Base-by-base conservation (phyloP, 805 yeast species). In the Saccharomycopsis babjevae region DNA sequence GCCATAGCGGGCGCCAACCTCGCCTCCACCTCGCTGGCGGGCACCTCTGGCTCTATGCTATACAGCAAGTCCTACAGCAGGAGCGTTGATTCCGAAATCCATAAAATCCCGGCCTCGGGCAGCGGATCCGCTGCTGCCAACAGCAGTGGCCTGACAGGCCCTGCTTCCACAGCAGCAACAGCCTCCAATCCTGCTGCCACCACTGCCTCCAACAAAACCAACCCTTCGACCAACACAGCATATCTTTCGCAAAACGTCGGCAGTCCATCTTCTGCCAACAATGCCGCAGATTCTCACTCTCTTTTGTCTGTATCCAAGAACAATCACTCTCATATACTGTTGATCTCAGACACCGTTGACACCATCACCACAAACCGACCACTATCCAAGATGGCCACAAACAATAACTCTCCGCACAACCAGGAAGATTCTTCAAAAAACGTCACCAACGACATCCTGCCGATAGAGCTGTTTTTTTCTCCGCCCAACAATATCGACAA, bases 11-110 rank as follows among this genome's bases (percentile, higher is more conserved):
- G 38, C 38, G 34, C 39, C 11, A n/a, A 22, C 20, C 57, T 55
- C n/a, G 46, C 57, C 16, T 32, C 50, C 25, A 16, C 58, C 22
- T 13, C n/a, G 5, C 46, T 39, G 39, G 25, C 57, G 39, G 54
- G 57, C 22, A 58, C n/a, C 34, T 28, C 25, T 13, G n/a, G 64
- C 10, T 18, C 60, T 16, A 20, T 62, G 28, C 50, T 59, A 20
- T 62, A 60, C 15, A 22, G 46, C 36, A 58, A 58, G 38, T 38
- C 32, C 3, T 20, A 30, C 15, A 58, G 43, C 28, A 30, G 57
- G 54, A 58, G 56, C 39, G 54, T 28, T 6, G 59, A 59, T 13
- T 36, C 59, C 13, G 59, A 59, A 10, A 56, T 50, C 40, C 40
- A 52, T 18, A 59, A 36, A 18, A 20, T 16, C 5, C 28, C 38